Percentiles rank a stretch among this genome's conserved stretches.
Evolutionary conservation across 23 red algal genomes (phyloP).

Genomic region (Agarophyton chilense): DNA sequence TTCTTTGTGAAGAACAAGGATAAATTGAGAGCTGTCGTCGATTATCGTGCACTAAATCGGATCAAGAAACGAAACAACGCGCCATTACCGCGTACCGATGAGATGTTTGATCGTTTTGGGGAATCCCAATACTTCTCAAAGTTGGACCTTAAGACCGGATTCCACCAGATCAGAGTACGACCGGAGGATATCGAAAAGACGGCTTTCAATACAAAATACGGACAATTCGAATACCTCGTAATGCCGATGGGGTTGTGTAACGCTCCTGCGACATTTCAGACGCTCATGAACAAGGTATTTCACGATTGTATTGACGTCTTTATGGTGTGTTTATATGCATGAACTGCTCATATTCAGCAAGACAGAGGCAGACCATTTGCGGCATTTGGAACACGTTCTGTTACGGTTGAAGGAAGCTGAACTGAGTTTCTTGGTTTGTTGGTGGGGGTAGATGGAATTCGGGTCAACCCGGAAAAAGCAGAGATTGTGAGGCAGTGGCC

Average conservation of each 20-base stretch:
- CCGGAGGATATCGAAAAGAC: slow-evolving; percentile 24
- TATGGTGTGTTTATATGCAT: neutral
- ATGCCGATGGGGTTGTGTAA: slow-evolving; percentile 20
- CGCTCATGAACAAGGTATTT: neutral
- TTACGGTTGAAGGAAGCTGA: neutral
- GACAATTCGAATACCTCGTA: neutral
- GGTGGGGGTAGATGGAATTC: neutral
- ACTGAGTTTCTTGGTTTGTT: slow-evolving; percentile 6
- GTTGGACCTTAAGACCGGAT: neutral
- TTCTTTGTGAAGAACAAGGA: slow-evolving; percentile 25
- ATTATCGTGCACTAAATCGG: slow-evolving; percentile 32
- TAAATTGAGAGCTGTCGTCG: neutral
- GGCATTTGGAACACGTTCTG: neutral
- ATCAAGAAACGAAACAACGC: slow-evolving; percentile 29
- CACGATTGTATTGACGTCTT: slow-evolving; percentile 14
- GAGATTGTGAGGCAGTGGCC: slow-evolving; percentile 21
- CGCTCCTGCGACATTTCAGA: neutral
- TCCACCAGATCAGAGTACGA: slow-evolving; percentile 7
- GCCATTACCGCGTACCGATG: neutral
- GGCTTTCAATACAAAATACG: slow-evolving; percentile 32
- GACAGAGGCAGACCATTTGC: neutral
- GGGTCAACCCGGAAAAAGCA: neutral
- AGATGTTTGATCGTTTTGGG: slow-evolving; percentile 1
- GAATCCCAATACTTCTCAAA: neutral
- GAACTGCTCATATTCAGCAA: slow-evolving; percentile 45